Percentiles rank a stretch among this genome's conserved stretches.
These are phyloP conservation scores for Rosa persica DNA, from an alignment of 306 rosid genomes.

Conservation along the genomic window DNA sequence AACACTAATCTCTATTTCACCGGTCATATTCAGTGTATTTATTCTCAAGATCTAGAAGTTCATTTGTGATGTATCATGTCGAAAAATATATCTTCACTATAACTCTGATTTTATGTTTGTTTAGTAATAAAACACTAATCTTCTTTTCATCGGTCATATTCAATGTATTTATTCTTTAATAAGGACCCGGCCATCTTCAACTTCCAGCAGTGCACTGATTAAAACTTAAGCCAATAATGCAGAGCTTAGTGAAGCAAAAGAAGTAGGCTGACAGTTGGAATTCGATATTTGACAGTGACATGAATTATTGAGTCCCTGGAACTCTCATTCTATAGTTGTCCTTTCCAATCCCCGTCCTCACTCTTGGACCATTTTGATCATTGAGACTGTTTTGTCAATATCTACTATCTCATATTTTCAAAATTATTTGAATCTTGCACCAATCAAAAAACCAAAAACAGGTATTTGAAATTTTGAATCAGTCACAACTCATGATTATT, in stretches of 20 bases:
- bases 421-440: background rate
- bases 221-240: background rate
- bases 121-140: background rate
- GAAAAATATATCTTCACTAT: too few species aligned
- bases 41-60: background rate
- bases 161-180: background rate
- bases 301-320: background rate
- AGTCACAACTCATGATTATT: background rate
- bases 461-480: background rate
- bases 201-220: background rate
- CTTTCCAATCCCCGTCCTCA: background rate
- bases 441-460: background rate
- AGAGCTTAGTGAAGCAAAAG: background rate
- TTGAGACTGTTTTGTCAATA: background rate
- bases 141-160: background rate
- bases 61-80: background rate
- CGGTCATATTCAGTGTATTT: background rate
- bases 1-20: too few species aligned
- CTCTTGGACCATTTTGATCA: slow-evolving; percentile 1
- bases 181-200: background rate
- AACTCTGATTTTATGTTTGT: background rate
- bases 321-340: background rate
- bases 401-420: background rate
- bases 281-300: background rate
- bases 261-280: background rate